A percentile compares a stretch with the other conserved stretches of the same genome.
phyloP scores from a whole-genome alignment of 495 filamentous ascomycete genomes.

The Penicillium silybi region DNA sequence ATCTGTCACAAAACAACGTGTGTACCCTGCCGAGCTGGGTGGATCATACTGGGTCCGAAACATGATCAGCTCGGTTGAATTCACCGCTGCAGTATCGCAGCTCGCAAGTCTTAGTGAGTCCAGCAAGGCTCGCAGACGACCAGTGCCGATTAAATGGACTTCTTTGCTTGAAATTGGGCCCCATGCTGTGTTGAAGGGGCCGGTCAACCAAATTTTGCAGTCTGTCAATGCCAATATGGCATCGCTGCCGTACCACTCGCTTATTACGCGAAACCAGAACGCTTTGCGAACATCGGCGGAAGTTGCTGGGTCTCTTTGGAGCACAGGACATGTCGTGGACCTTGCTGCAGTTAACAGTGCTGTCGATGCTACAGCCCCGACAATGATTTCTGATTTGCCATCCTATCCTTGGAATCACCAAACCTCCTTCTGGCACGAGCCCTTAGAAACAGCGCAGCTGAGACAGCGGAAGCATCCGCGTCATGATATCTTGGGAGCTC shows the following conservation, averaged over 20 bases:
- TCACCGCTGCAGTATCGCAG: conserved; percentile 29
- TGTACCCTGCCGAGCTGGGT: conserved; percentile 17
- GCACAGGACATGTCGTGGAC: conserved; percentile 24
- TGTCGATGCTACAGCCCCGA: conserved; percentile 8
- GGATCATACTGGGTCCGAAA: conserved; percentile 43
- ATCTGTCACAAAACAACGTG: conserved; percentile 27
- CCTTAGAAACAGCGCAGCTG: conserved; percentile 37
- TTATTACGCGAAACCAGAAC: conserved; percentile 31
- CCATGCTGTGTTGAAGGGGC: conserved; percentile 55
- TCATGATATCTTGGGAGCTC: conserved; percentile 42
- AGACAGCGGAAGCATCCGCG: conserved; percentile 22
- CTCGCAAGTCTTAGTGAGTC: conserved; percentile 14
- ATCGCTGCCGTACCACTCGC: conserved; percentile 30
- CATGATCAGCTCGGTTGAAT: conserved; percentile 39
- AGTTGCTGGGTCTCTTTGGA: conserved; percentile 36
- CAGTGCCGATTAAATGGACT: conserved; percentile 15
- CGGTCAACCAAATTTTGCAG: conserved; percentile 55
- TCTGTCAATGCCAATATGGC: conserved; percentile 15
- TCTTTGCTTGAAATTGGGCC: conserved; percentile 54
- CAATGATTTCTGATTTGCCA: conserved; percentile 37
- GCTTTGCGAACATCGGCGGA: conserved; percentile 27
- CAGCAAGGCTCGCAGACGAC: conserved; percentile 18
- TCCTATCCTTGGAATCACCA: conserved; percentile 44
- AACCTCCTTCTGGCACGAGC: conserved; percentile 35
- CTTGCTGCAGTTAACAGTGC: conserved; percentile 17